Evolutionary conservation across 176 grass and related monocot species (phyloP).

Genomic region (Tuctoria greenei): DNA sequence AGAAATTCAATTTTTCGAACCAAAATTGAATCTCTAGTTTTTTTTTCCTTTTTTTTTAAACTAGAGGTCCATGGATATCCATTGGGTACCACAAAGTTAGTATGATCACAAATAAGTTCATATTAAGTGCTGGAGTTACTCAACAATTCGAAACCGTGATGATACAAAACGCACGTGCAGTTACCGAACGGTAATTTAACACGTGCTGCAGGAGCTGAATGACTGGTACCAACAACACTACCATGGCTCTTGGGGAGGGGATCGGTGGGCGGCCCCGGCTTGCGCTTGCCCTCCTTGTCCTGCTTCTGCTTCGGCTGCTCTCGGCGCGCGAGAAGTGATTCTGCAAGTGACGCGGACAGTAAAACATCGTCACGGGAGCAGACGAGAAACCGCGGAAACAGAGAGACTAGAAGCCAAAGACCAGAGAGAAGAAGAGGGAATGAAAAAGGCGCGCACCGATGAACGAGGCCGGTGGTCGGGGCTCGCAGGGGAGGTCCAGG

Average conservation of each 20-base stretch:
- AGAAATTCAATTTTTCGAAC: no score
- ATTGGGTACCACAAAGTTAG: neutral
- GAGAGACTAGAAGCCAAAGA: neutral
- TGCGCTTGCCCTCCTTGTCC: conserved; percentile 27
- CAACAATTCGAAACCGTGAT: neutral
- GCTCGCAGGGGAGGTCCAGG: conserved; percentile 47
- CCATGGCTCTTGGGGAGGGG: conserved; percentile 64
- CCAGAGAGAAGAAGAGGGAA: neutral
- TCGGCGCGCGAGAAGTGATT: conserved; percentile 40
- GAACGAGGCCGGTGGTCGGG: conserved; percentile 35
- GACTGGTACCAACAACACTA: conserved; percentile 19
- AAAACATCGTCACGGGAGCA: neutral
- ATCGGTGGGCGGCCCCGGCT: conserved; percentile 21
- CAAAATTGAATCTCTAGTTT: no score
- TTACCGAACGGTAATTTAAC: neutral
- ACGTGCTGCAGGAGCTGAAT: neutral
- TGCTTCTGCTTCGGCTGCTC: conserved; percentile 17
- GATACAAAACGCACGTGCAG: neutral
- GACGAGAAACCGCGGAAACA: neutral
- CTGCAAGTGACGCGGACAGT: conserved; percentile 29
- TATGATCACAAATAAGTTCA: neutral
- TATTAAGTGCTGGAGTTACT: neutral
- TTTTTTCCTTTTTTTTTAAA: no score
- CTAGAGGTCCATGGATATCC: no score
- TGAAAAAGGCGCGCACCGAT: conserved; percentile 30